Percentiles rank a stretch among this genome's conserved stretches.
Conservation (phyloP, 306 rosid species). For the Carpinus fangiana region DNA sequence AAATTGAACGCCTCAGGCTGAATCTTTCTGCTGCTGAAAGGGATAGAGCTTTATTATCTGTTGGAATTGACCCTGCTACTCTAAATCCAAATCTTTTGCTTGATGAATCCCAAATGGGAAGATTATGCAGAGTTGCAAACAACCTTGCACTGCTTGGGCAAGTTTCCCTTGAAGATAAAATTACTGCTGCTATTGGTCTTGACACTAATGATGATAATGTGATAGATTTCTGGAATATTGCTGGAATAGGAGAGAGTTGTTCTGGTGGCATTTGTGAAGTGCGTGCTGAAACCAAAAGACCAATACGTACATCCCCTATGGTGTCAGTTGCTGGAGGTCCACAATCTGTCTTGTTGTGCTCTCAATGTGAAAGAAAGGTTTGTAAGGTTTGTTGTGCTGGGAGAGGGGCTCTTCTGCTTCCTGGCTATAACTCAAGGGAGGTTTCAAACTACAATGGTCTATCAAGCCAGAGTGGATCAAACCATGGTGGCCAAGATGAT, state of each 20-base stretch:
- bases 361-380: conserved; percentile 82
- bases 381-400: conserved; percentile 98
- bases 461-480: conserved; percentile 63
- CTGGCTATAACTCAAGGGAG: conserved; percentile 61
- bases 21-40: conserved; percentile 98
- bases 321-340: conserved; percentile 46
- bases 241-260: conserved; percentile 71
- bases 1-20: conserved; percentile 83
- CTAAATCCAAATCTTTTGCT: conserved; percentile 81
- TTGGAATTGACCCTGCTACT: conserved; percentile 84
- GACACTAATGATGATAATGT: conserved; percentile 60
- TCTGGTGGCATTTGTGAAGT: conserved; percentile 82
- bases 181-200: conserved; percentile 78
- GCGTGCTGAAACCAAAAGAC: conserved; percentile 58
- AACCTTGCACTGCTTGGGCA: conserved; percentile 87
- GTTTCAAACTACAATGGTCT: conserved; percentile 52
- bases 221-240: conserved; percentile 88
- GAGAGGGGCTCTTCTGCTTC: conserved; percentile 83
- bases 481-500: conserved; percentile 59
- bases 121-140: conserved; percentile 73
- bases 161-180: conserved; percentile 84
- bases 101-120: conserved; percentile 69
- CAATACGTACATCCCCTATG: conserved; percentile 29
- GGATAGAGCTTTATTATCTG: conserved; percentile 78
- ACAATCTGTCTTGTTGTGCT: conserved; percentile 58